Base-by-base conservation (phyloP, 2,329 filamentous ascomycete species). In the Hypoxylon sp. region DNA sequence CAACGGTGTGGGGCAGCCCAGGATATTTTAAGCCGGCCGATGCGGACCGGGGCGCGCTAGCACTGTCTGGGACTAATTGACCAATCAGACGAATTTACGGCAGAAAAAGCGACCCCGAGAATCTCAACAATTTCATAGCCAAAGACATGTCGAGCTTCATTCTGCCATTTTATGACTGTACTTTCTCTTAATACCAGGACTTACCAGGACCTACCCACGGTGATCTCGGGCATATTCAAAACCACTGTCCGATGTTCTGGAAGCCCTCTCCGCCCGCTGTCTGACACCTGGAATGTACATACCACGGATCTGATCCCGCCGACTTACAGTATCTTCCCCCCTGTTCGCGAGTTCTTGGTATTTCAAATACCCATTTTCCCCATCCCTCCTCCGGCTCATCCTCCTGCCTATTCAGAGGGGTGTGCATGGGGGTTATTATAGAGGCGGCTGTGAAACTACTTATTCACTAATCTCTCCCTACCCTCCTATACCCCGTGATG, bases 341-440 rank as follows among this genome's bases (percentile, higher is more conserved):
- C 67, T 70, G 69, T 46, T 65, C 51, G 46, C 64, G 46, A 70
- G 27, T 60, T 70, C 69, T 68, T 72, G 69, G 69, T 70, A 72
- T 72, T 72, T 72, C 54, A 72, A 72, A 72, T 72, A 72, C 64
- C 69, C 67, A 64, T 69, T 68, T 64, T 59, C 69, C 69, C 69
- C 42, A 59, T 59, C 48, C 64, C 58, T 66, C 50, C 56, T 65
- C 69, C 58, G 69, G 37, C 46, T 68, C 55, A 64, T 65, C 67
- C 69, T 72, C 69, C 69, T 72, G 69, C 69, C 69, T 70, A 67
- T 72, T 70, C 61, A 68, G 69, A 72, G 64, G 69, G 50, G 50
- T 14, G 11, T 65, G 61, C 69, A 67, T 63, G 63, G 66, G 63
- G 58, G 49, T 40, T 35, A 50, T 49, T 60, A 63, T 61, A 57